These are phyloP conservation scores for Carex arenaria DNA, from an alignment of 202 grass and related monocot species.

Conservation along the genomic window DNA sequence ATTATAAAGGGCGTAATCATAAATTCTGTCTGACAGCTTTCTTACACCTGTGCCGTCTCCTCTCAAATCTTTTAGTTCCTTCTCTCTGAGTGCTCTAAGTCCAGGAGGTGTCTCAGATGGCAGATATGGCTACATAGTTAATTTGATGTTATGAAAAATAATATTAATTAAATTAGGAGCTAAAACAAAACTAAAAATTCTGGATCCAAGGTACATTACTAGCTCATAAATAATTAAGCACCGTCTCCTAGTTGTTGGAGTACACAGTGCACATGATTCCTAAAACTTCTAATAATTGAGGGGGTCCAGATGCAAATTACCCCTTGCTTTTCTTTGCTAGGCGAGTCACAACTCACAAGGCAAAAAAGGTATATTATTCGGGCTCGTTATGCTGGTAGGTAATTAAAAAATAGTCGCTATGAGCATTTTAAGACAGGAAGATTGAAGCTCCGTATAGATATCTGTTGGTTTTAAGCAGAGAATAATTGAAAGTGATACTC, in stretches of 20 bases:
- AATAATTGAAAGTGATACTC: not conserved
- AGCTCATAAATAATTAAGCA: not conserved
- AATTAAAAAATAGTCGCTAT: not conserved
- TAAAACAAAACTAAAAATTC: not conserved
- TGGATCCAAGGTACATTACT: constrained; percentile 4
- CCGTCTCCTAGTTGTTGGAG: not conserved
- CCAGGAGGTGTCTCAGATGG: constrained; percentile 77
- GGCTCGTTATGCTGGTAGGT: not conserved
- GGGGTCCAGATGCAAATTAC: not conserved
- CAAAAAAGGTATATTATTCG: not conserved
- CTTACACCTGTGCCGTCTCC: constrained; percentile 74
- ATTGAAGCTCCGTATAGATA: not conserved
- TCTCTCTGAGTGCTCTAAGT: constrained; percentile 64
- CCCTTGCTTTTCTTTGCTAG: not conserved
- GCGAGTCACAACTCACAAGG: not conserved
- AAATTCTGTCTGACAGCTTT: constrained; percentile 74
- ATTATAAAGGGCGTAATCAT: constrained; percentile 87
- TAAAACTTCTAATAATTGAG: constrained; percentile 1
- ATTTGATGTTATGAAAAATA: not conserved
- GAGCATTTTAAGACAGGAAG: not conserved
- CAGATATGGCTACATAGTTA: constrained; percentile 79
- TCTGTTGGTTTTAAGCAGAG: not conserved
- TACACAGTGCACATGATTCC: not conserved
- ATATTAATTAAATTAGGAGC: not conserved
- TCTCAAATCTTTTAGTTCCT: constrained; percentile 67